Evolutionary conservation across 1,139 yeast genomes (phyloP).

Genomic region (Hyphopichia burtonii): DNA sequence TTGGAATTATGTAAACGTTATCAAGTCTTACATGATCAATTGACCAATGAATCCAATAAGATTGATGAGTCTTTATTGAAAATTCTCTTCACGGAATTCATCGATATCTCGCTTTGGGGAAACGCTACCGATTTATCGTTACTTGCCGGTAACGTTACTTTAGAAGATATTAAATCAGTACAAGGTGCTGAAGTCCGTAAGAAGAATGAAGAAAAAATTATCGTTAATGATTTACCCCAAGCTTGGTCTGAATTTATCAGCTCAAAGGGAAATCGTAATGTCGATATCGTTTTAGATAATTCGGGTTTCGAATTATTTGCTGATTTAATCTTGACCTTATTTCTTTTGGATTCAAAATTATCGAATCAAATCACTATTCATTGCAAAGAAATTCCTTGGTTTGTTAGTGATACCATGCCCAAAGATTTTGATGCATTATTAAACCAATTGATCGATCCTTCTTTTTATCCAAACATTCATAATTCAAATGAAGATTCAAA

Average conservation of each 20-base stretch:
- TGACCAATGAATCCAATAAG: conserved; percentile 34
- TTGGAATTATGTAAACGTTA: conserved; percentile 78
- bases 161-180: conserved; percentile 84
- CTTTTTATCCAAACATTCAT: conserved; percentile 52
- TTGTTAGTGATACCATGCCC: conserved; percentile 92
- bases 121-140: conserved; percentile 94
- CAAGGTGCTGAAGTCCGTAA: conserved; percentile 90
- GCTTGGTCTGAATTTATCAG: conserved; percentile 53
- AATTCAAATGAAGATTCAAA: conserved; percentile 15
- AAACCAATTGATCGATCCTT: conserved; percentile 52
- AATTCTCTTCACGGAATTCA: conserved; percentile 69
- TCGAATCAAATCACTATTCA: conserved; percentile 70
- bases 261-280: conserved; percentile 13
- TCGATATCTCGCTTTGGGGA: conserved; percentile 94
- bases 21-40: conserved; percentile 31
- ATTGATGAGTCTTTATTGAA: conserved; percentile 42
- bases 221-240: conserved; percentile 68
- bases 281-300: conserved; percentile 89
- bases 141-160: conserved; percentile 70
- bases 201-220: conserved; percentile 77
- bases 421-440: conserved; percentile 69
- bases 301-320: conserved; percentile 95
- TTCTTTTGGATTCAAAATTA: conserved; percentile 69
- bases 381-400: conserved; percentile 93
- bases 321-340: conserved; percentile 73